These are phyloP conservation scores for Thermoascus crustaceus DNA, from an alignment of 2,329 filamentous ascomycete species.

Conservation along the genomic window DNA sequence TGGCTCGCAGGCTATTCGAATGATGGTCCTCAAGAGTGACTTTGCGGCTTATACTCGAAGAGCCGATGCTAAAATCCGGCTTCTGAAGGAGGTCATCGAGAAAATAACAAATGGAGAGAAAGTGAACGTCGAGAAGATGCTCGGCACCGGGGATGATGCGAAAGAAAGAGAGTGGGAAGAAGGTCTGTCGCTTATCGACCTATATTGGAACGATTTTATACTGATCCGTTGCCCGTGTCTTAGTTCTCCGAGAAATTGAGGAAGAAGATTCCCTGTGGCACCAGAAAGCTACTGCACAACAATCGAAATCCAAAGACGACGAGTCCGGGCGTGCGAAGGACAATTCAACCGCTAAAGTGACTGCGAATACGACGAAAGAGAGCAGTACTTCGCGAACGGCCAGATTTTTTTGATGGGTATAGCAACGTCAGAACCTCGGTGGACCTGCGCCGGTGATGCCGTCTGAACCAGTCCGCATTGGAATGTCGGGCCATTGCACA, in stretches of 20 bases:
- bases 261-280: conserved; percentile 33
- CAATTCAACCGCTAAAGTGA: neutral
- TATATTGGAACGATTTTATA: conserved; percentile 3
- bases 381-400: too few relatives aligned
- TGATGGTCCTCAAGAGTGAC: conserved; percentile 72
- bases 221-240: conserved; percentile 3
- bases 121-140: conserved; percentile 72
- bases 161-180: conserved; percentile 85
- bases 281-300: conserved; percentile 14
- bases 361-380: too few relatives aligned
- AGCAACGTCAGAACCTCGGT: too few relatives aligned
- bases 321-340: too few relatives aligned
- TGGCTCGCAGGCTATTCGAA: conserved; percentile 91
- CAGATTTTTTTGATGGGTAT: too few relatives aligned
- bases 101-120: conserved; percentile 43
- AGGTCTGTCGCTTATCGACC: conserved; percentile 44
- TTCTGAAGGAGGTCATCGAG: conserved; percentile 58
- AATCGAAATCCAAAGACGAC: conserved; percentile 3
- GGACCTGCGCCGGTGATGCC: too few relatives aligned
- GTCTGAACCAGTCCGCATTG: too few relatives aligned
- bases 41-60: conserved; percentile 63
- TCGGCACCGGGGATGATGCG: conserved; percentile 69
- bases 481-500: too few relatives aligned
- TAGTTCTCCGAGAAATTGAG: conserved; percentile 34
- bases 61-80: conserved; percentile 68